Evolutionary conservation across 1,139 yeast species (phyloP), one percentile per base, ranked within the genome.

Genomic region (Geotrichum phurueaensis): DNA sequence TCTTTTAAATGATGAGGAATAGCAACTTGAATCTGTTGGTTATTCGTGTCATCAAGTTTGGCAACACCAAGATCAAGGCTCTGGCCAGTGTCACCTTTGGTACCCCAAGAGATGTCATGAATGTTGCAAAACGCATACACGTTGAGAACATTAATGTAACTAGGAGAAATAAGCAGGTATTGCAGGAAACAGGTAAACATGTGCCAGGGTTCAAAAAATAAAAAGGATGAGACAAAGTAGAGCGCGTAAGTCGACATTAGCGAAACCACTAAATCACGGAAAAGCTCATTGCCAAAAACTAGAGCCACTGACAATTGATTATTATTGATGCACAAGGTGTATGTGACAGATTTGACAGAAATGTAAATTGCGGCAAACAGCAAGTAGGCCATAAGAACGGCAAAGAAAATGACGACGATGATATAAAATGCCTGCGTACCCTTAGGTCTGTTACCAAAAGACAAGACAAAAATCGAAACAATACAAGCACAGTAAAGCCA

Each of bases 371-470:
- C 92, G 15, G 97, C 94, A 76, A 92, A 90, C 53, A 92, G 82
- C 86, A 94, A 88, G 71, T 94, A 94, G 0, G 84, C 85, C 98
- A 94, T 94, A 68, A 94, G 77, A 13, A 91, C 80, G 0, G 98
- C 97, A 77, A 92, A 94, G 79, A 94, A 91, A 59, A 85, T 75
- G 59, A 89, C 96, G 68, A 92, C 89, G 18, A 87, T 82, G 63
- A 89, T 75, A 72, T 94, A 94, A 68, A 90, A 88, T 68, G 78
- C 79, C 65, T 88, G 89, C 0, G 98, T 90, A 51, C 98, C 97
- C 68, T 86, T 86, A 1, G 99, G 99, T 62, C 92, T 87, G 72
- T 94, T 94, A 71, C 99, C 99, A 74, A 94, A 86, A 56, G 97
- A 86, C 65, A 94, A 77, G 58, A 94, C 94, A 74, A 94, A 94